Evolutionary conservation across 805 yeast genomes (phyloP).

Genomic region (Myxozyma mucilagina): DNA sequence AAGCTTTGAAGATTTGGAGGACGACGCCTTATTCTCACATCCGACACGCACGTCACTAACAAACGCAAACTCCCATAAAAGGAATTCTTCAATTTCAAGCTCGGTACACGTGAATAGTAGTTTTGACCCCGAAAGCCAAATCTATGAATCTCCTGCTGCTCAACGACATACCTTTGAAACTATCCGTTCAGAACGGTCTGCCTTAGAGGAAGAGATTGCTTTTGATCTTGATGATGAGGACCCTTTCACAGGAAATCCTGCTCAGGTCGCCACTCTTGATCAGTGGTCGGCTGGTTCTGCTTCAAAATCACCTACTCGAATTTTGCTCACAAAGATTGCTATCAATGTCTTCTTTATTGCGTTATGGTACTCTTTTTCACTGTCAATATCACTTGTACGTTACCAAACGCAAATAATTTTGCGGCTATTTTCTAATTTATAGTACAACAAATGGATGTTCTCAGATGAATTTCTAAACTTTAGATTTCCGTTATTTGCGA

Average conservation of each 20-base stretch:
- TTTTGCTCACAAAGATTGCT: slow-evolving; percentile 15
- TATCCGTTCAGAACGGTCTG: slow-evolving; percentile 1
- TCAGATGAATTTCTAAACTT: slow-evolving; percentile 70
- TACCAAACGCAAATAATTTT: no score
- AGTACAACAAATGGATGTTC: slow-evolving; percentile 97
- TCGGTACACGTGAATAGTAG: no score
- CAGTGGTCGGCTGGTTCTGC: not conserved
- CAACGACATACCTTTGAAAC: slow-evolving; percentile 2
- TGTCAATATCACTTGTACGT: slow-evolving; percentile 40
- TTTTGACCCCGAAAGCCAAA: no score
- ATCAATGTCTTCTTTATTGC: slow-evolving; percentile 24
- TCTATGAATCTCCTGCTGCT: no score
- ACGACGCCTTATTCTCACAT: no score
- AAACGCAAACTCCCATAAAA: no score
- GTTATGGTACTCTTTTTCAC: slow-evolving; percentile 41
- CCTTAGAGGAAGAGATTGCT: slow-evolving; percentile 22
- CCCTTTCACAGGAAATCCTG: slow-evolving; percentile 22
- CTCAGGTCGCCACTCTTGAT: not conserved
- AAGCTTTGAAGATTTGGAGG: no score
- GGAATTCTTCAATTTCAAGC: no score
- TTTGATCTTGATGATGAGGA: slow-evolving; percentile 28
- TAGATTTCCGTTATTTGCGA: slow-evolving; percentile 79
- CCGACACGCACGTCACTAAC: no score
- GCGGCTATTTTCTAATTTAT: not conserved
- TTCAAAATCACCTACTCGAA: not conserved